Percentiles rank a stretch among this genome's conserved stretches.
These are phyloP conservation scores for Fraxinus anomala DNA, from an alignment of 257 asterid genomes.

Conservation along the genomic window DNA sequence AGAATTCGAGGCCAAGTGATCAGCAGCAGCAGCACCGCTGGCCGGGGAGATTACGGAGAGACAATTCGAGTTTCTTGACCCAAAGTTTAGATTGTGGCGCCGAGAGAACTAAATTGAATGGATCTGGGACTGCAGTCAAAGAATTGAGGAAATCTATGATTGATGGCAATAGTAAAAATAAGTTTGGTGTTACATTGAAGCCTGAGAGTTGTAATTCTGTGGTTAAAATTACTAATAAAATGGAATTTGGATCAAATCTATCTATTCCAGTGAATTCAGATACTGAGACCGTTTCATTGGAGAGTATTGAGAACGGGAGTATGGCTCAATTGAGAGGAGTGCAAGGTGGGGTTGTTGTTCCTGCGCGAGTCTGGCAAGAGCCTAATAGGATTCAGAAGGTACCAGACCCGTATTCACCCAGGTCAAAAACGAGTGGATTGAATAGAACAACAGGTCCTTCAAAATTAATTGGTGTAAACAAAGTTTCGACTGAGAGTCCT, in stretches of 20 bases:
- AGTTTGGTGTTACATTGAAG: constrained; percentile 33
- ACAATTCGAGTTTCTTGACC: constrained; percentile 50
- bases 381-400: constrained; percentile 38
- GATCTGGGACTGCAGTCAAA: constrained; percentile 46
- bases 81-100: constrained; percentile 70
- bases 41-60: constrained; percentile 78
- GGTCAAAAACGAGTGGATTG: constrained; percentile 33
- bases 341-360: constrained; percentile 59
- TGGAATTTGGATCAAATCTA: constrained; percentile 29
- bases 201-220: constrained; percentile 33
- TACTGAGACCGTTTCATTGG: constrained; percentile 63
- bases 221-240: constrained; percentile 27
- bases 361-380: constrained; percentile 64
- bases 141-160: constrained; percentile 44
- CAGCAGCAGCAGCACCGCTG: constrained; percentile 60
- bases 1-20: constrained; percentile 59
- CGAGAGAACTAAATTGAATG: constrained; percentile 41
- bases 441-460: constrained; percentile 36
- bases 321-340: constrained; percentile 40
- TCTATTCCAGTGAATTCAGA: constrained; percentile 53
- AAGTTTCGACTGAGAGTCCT: constrained; percentile 43
- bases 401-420: constrained; percentile 55
- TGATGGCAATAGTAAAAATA: constrained; percentile 35
- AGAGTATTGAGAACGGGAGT: constrained; percentile 42
- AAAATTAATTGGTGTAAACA: constrained; percentile 45